phyloP scores from a whole-genome alignment of 495 filamentous ascomycete genomes.

The Talaromyces adpressus region DNA sequence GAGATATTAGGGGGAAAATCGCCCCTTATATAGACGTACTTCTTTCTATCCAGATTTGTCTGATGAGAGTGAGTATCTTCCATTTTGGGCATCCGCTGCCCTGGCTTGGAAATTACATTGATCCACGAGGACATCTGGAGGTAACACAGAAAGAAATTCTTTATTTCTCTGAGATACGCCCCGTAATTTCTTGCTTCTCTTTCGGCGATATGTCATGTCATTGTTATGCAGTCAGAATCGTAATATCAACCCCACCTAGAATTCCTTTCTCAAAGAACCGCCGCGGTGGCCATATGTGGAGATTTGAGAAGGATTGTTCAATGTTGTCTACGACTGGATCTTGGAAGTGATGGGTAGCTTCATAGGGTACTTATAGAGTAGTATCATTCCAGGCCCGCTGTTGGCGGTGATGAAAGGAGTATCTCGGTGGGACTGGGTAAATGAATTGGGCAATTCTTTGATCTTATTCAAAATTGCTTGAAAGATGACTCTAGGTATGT shows the following conservation, averaged over 20 bases:
- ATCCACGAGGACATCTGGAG: background rate
- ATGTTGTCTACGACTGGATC: background rate
- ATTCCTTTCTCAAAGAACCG: background rate
- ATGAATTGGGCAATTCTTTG: background rate
- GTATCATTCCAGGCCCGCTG: background rate
- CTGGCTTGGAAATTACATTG: background rate
- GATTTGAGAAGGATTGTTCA: background rate
- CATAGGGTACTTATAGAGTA: background rate
- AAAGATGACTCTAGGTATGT: background rate
- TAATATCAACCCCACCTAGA: background rate
- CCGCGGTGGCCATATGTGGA: background rate
- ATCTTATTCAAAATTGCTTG: background rate
- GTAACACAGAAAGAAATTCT: background rate
- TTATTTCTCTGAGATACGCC: background rate
- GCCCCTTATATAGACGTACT: background rate
- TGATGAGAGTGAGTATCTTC: background rate
- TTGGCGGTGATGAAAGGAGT: background rate
- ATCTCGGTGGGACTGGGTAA: background rate
- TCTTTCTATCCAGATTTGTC: background rate
- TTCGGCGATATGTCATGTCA: background rate
- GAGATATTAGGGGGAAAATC: background rate
- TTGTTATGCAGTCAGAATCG: background rate
- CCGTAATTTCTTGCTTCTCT: background rate
- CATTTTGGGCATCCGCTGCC: background rate
- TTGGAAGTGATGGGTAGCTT: background rate